These are phyloP conservation scores for Paxillus involutus DNA, from an alignment of 768 basidiomycete species.

Conservation along the genomic window DNA sequence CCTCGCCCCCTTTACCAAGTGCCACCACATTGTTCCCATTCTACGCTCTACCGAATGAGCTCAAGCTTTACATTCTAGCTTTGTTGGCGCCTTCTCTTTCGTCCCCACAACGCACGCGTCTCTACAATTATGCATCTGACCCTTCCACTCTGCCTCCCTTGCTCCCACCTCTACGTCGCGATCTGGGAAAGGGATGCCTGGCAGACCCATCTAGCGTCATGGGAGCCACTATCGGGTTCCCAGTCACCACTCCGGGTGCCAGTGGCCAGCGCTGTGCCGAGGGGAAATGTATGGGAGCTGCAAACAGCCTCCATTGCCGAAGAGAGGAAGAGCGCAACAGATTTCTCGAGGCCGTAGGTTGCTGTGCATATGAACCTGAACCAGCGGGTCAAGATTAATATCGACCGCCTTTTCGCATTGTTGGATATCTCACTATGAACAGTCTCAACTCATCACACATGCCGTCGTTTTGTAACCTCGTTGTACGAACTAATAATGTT, in stretches of 20 bases:
- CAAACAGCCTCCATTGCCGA: conserved; percentile 38
- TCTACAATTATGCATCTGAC: conserved; percentile 53
- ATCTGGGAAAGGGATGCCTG: conserved; percentile 14
- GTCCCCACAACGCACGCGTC: conserved; percentile 51
- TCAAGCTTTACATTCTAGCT: conserved; percentile 56
- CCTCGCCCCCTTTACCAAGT: conserved; percentile 13
- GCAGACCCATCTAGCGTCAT: conserved; percentile 20
- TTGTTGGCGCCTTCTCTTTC: conserved; percentile 58
- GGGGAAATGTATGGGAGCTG: conserved; percentile 41
- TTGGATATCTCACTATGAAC: conserved; percentile 1
- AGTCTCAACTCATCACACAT: not conserved
- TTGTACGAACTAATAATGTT: not conserved
- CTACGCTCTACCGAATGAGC: conserved; percentile 51
- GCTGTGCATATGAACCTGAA: conserved; percentile 45
- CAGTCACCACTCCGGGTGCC: conserved; percentile 6
- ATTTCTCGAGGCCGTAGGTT: conserved; percentile 47
- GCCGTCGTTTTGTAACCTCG: conserved; percentile 10
- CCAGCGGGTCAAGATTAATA: conserved; percentile 2
- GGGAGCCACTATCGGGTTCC: conserved; percentile 12
- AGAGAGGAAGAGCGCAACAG: conserved; percentile 41
- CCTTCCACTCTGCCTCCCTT: conserved; percentile 47
- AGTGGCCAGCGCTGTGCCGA: conserved; percentile 27
- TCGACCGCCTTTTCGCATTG: not conserved
- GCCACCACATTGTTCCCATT: conserved; percentile 35
- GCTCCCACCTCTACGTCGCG: conserved; percentile 31